Base-by-base conservation (phyloP, 139 green algal genomes). In the Tetraselmis chui region DNA sequence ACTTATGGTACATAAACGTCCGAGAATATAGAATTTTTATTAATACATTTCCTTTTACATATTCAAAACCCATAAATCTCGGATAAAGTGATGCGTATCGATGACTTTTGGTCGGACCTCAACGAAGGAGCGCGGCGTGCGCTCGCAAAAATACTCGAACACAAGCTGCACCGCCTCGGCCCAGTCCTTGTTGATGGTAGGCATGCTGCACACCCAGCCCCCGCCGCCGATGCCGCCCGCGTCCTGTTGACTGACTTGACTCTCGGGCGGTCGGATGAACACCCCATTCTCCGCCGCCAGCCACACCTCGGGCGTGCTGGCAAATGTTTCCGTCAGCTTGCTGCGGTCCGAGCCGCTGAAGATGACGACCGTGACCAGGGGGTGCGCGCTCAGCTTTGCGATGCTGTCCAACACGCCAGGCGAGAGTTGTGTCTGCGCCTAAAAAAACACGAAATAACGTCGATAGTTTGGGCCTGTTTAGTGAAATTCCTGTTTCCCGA, bases 91-190 rank as follows among this genome's bases (percentile, higher is more conserved):
- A n/a, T n/a, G n/a, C n/a, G n/a, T n/a, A n/a, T n/a, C n/a, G n/a
- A n/a, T n/a, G n/a, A n/a, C n/a, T n/a, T n/a, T n/a, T n/a, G n/a
- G n/a, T n/a, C n/a, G 45, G 11, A 67, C 45, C 45, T 67, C 45
- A 2, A 79, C 76, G 67, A 85, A 90, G 32, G 85, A 87, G 26
- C 96, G 88, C 2, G 96, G 96, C 27, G 96, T 99, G 82, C 97
- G 90, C 91, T 99, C 96, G 81, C 94, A 98, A 80, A 99, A 99
- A 89, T 98, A 98, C 79, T 99, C 96, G 79, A 99, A 97, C 30
- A 99, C 97, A 59, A 97, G 88, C 87, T 96, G 90, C 59, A 99
- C 96, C 30, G 84, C 93, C 86, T 99, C 95, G 86, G 97, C 95
- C 96, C 96, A 99, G 31, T 98, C 96, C 59, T 92, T 88, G 80